phyloP scores from a whole-genome alignment of 129 eudicot genomes.

The Sambucus nigra region DNA sequence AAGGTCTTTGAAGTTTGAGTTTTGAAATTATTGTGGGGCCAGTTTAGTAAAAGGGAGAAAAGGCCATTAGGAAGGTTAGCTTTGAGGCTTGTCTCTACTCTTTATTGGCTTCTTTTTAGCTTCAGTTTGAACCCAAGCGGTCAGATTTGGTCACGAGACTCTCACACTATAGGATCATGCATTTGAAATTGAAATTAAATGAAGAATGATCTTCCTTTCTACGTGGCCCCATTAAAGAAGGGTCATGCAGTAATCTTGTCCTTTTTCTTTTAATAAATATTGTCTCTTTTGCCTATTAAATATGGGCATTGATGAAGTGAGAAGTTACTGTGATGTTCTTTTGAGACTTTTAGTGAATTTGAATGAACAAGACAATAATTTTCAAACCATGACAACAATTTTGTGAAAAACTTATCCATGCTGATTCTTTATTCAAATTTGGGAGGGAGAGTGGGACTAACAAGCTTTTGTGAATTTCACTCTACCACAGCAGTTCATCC shows the following conservation, averaged over 20 bases:
- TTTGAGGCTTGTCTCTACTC: conserved; percentile 14
- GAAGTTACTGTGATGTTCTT: no score
- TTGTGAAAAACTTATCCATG: neutral
- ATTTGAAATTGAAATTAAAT: neutral
- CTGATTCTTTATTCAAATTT: conserved; percentile 4
- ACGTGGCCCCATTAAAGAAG: neutral
- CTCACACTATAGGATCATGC: neutral
- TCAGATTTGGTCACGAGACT: conserved; percentile 6
- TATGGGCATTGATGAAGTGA: conserved; percentile 8
- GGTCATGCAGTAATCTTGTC: conserved; percentile 6
- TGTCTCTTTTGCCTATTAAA: neutral
- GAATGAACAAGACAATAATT: conserved; percentile 18
- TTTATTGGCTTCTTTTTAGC: neutral
- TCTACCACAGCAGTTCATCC: no score
- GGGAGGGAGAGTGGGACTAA: conserved; percentile 1
- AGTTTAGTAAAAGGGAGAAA: no score
- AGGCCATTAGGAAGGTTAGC: conserved; percentile 8
- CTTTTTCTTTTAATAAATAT: neutral
- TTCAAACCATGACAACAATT: conserved; percentile 3
- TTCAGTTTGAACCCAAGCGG: no score
- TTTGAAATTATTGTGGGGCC: no score
- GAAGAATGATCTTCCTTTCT: neutral
- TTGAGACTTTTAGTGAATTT: neutral
- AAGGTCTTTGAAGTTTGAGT: no score
- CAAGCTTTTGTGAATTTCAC: no score